A percentile compares a stretch with the other conserved stretches of the same genome.
phyloP scores from a whole-genome alignment of 495 filamentous ascomycete genomes.

The Cladorrhinum samala region DNA sequence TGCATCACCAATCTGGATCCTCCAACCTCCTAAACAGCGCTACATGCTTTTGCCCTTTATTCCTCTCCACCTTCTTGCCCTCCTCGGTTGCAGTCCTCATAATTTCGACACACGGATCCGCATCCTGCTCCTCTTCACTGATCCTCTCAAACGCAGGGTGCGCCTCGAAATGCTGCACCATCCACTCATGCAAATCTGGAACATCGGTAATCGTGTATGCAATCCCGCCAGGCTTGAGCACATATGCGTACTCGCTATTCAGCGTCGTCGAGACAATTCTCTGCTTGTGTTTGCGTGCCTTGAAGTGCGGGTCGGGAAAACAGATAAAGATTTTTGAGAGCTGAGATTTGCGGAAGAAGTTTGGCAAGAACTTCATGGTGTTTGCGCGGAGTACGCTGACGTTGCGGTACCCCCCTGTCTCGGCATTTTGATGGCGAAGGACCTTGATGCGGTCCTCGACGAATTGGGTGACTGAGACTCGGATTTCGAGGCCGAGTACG shows the following conservation, averaged over 20 bases:
- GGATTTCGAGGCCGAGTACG: constrained; percentile 79
- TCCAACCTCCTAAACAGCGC: constrained; percentile 74
- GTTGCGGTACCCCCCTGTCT: constrained; percentile 68
- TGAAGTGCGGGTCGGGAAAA: constrained; percentile 98
- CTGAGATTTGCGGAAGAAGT: constrained; percentile 76
- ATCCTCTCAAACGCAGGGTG: constrained; percentile 64
- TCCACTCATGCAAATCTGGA: constrained; percentile 88
- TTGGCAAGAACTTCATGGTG: constrained; percentile 97
- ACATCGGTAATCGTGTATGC: constrained; percentile 97
- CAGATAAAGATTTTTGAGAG: constrained; percentile 91
- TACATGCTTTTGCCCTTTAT: constrained; percentile 81
- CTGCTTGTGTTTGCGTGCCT: constrained; percentile 92
- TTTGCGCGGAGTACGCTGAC: constrained; percentile 82
- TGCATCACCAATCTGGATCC: constrained; percentile 49
- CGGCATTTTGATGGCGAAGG: constrained; percentile 60
- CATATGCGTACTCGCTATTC: constrained; percentile 89
- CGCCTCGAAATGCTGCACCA: constrained; percentile 73
- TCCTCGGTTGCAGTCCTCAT: constrained; percentile 92
- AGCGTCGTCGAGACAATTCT: constrained; percentile 84
- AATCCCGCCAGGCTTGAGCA: constrained; percentile 71
- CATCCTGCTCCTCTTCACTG: constrained; percentile 57
- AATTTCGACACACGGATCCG: constrained; percentile 67
- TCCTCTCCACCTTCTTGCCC: constrained; percentile 91
- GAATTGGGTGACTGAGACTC: constrained; percentile 79
- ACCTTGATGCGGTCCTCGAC: constrained; percentile 80